These are phyloP conservation scores for Ophiostoma australiae DNA, from an alignment of 2,329 filamentous ascomycete species.

Conservation along the genomic window DNA sequence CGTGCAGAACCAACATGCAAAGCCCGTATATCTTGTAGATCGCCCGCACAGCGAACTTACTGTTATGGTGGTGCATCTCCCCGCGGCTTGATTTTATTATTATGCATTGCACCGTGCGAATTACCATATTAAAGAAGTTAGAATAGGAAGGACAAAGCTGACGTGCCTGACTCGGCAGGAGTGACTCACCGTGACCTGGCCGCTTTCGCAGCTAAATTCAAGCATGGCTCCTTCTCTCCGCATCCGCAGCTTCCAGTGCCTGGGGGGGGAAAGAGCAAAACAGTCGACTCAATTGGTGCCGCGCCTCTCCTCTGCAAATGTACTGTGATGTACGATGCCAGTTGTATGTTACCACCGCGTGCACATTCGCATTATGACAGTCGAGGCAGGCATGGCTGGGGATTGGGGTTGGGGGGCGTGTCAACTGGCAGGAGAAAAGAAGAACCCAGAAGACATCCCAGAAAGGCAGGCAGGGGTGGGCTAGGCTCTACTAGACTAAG, in stretches of 20 bases:
- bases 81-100: background rate
- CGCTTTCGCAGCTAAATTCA: background rate
- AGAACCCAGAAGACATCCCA: background rate
- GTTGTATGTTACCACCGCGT: background rate
- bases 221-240: background rate
- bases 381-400: slow-evolving; percentile 7
- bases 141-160: background rate
- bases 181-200: background rate
- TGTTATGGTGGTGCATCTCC: background rate
- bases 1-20: background rate
- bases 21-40: background rate
- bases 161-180: slow-evolving; percentile 1
- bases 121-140: background rate
- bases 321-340: background rate
- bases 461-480: background rate
- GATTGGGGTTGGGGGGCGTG: no score
- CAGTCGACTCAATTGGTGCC: background rate
- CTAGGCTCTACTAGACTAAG: background rate
- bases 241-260: background rate
- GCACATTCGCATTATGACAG: background rate
- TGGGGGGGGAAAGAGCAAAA: background rate
- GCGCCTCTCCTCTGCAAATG: background rate
- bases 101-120: background rate
- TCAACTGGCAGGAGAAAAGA: slow-evolving; percentile 9
- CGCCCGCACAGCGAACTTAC: background rate